A percentile compares a stretch with the other conserved stretches of the same genome.
These are phyloP conservation scores for Citrullus amarus DNA, from an alignment of 306 rosid genomes.

Conservation along the genomic window DNA sequence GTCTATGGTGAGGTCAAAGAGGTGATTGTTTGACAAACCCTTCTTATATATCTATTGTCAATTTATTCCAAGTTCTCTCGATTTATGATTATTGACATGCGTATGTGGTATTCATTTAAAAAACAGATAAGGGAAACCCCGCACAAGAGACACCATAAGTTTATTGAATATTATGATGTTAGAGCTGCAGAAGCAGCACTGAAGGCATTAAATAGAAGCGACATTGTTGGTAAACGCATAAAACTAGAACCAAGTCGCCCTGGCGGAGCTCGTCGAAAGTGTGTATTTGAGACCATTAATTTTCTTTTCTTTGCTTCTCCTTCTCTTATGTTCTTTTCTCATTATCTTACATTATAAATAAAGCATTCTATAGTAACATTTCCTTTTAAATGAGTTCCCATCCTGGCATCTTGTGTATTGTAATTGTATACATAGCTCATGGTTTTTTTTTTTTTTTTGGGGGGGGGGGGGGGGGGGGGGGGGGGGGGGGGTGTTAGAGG, in stretches of 20 bases:
- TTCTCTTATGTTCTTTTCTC: background rate
- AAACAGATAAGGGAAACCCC: slow-evolving; percentile 95
- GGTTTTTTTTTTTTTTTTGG: background rate
- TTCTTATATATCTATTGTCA: background rate
- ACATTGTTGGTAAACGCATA: slow-evolving; percentile 90
- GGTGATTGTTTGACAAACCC: slow-evolving; percentile 26
- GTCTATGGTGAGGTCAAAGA: slow-evolving; percentile 92
- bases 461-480: no score
- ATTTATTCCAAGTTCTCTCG: background rate
- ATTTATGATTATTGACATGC: background rate
- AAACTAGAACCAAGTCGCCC: slow-evolving; percentile 98
- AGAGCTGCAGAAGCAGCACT: slow-evolving; percentile 90
- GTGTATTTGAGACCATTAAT: slow-evolving; percentile 16
- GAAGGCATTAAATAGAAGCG: slow-evolving; percentile 74
- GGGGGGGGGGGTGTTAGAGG: no score
- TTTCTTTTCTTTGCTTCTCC: background rate
- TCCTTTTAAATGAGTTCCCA: background rate
- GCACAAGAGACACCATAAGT: slow-evolving; percentile 88
- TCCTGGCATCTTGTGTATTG: background rate
- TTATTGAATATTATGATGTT: slow-evolving; percentile 84
- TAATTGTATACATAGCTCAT: background rate
- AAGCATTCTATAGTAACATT: background rate
- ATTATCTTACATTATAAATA: background rate
- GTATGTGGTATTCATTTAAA: slow-evolving; percentile 4
- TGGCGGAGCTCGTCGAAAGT: slow-evolving; percentile 96